Evolutionary conservation across 2,329 filamentous ascomycete genomes (phyloP).

Genomic region (Calonectria pauciramosa): DNA sequence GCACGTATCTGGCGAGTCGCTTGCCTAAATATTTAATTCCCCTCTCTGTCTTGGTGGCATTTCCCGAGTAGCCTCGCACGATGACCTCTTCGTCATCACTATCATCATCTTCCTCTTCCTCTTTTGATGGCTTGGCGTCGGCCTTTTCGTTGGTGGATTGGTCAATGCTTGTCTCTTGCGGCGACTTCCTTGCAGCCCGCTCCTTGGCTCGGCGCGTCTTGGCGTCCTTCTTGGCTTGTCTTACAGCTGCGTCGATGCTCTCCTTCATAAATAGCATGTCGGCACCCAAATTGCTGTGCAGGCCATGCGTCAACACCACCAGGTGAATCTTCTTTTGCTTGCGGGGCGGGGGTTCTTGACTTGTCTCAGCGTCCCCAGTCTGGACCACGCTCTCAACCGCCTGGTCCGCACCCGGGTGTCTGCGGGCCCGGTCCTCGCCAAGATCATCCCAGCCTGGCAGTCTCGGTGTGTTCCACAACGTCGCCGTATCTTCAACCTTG

Average conservation of each 20-base stretch:
- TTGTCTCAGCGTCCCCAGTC: slow-evolving; percentile 49
- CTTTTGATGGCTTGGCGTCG: slow-evolving; percentile 32
- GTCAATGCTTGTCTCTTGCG: slow-evolving; percentile 19
- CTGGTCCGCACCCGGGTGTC: slow-evolving; percentile 45
- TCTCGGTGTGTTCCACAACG: slow-evolving; percentile 92
- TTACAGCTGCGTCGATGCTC: slow-evolving; percentile 89
- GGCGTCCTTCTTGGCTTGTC: slow-evolving; percentile 79
- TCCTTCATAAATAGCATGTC: slow-evolving; percentile 99
- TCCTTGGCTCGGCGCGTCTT: slow-evolving; percentile 70
- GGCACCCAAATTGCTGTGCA: slow-evolving; percentile 95
- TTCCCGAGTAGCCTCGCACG: slow-evolving; percentile 90
- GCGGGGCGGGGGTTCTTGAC: slow-evolving; percentile 48
- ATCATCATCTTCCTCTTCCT: slow-evolving; percentile 37
- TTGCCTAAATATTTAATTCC: slow-evolving; percentile 98
- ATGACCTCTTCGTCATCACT: slow-evolving; percentile 85
- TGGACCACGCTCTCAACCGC: slow-evolving; percentile 51
- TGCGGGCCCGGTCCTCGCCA: slow-evolving; percentile 46
- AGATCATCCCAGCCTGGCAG: slow-evolving; percentile 76
- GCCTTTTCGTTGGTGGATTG: slow-evolving; percentile 26
- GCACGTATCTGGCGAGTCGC: slow-evolving; percentile 89
- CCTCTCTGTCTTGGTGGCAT: slow-evolving; percentile 90
- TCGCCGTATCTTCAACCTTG: slow-evolving; percentile 88
- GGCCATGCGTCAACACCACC: slow-evolving; percentile 91
- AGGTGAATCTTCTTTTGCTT: slow-evolving; percentile 88
- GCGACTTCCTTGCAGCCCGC: slow-evolving; percentile 50